Evolutionary conservation across 176 grass and related monocot species (phyloP), one percentile per base, ranked within the genome.

Genomic region (Rhynchospora breviuscula): DNA sequence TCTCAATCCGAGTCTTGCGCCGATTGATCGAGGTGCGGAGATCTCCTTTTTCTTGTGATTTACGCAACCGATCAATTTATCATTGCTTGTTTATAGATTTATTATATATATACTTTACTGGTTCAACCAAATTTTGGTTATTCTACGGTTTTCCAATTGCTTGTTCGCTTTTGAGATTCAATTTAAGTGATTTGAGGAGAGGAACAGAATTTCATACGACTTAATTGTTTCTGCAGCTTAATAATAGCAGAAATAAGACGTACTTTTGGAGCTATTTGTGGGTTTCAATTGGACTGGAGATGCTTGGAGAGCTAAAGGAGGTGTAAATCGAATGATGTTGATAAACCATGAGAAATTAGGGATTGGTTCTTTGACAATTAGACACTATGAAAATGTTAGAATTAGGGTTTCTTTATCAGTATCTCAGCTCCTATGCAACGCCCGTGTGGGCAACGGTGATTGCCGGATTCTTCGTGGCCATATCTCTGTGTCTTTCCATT

Each of bases 381-480:
- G 1, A 71, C 46, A 51, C 19, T 58, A 89, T 89, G 86, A 90
- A 53, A 85, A 64, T 82, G 46, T 88, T 88, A 94, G 88, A 59
- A 23, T 86, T 85, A 83, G 79, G 26, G 58, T 92, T 47, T 51
- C 87, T 33, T 1, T 81, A 81, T 45, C 84, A 56, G 0, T 54
- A 33, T 76, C 61, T 82, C 61, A 82, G 22, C 60, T 18, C 80
- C 53, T 92, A 91, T 76, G 86, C 85, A 0, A 51, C 90, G 3
- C 92, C 89, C 8, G 70, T 83, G 25, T 97, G 94, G 94, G 94
- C 90, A 46, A 87, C 51, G 12, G 40, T 96, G 62, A 44, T 89
- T 79, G 80, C 91, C 12, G 89, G 92, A 13, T 88, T 98, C 89
- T 93, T 98, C 57, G 85, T 90, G 64, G 68, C 91, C 25, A 19